Evolutionary conservation across 768 basidiomycete genomes (phyloP), one percentile per base, ranked within the genome.

Genomic region (Lactarius deliciosus): DNA sequence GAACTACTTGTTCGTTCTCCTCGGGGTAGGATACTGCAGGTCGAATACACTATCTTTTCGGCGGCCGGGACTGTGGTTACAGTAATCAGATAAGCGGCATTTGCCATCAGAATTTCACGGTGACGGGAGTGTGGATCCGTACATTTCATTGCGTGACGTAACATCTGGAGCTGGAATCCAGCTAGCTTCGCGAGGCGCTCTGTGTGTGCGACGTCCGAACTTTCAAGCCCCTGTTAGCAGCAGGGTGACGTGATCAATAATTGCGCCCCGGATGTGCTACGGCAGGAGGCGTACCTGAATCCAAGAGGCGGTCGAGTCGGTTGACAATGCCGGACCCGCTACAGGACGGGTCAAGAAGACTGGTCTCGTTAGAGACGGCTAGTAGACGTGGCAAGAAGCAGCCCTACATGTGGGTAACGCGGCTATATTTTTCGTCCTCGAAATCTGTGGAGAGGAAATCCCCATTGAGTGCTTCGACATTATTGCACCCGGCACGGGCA

Each of bases 81-180:
- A 9, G 34, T 34, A 28, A 45, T 61, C 25, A 43, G 62, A 53
- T 20, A 32, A 32, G 30, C 11, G n/a, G 50, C 38, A 38, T 38
- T 18, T 43, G 43, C 25, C 59, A 9, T 50, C 16, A 58, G 45
- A 58, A 58, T 22, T 28, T 25, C 25, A 38, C 13, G 45, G 36
- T 38, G 11, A 38, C 36, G 36, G 11, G 11, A 18, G 28, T 32
- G 36, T 11, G 30, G 54, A 16, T 22, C 74, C 84, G 73, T 74
- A 95, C 95, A 98, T 77, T 87, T 89, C 90, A 99, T 95, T 20
- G 97, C 96, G 74, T 98, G 97, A 74, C 84, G 86, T 72, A 98
- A 86, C 86, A 98, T 94, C 76, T 84, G 82, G 40, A 94, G 81
- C 73, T 99, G 97, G 76, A 99, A 99, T 20, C 83, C 79, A 3